These are phyloP conservation scores for Cladobotryum protrusum DNA, from an alignment of 2,329 filamentous ascomycete species.

Conservation along the genomic window DNA sequence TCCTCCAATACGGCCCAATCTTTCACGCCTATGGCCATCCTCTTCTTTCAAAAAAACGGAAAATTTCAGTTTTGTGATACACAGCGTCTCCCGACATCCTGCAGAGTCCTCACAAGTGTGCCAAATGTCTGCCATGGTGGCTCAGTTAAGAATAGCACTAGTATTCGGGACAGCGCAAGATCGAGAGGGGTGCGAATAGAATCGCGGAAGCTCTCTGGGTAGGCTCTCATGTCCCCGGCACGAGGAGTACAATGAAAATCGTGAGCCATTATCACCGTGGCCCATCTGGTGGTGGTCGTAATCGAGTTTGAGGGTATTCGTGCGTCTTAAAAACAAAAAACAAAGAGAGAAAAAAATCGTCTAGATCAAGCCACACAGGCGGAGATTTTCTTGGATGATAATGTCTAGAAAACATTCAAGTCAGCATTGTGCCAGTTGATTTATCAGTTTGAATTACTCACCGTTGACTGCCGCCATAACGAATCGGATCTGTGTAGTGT, in stretches of 20 bases:
- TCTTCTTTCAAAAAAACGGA: slow-evolving; percentile 14
- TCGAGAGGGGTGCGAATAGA: slow-evolving; percentile 5
- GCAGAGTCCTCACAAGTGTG: slow-evolving; percentile 25
- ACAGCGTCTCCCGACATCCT: slow-evolving; percentile 25
- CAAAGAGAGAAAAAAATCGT: slow-evolving; percentile 30
- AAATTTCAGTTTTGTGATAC: slow-evolving; percentile 25
- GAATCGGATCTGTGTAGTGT: slow-evolving; percentile 98
- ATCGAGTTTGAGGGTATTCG: slow-evolving; percentile 40
- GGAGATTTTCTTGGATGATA: slow-evolving; percentile 99
- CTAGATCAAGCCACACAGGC: slow-evolving; percentile 95
- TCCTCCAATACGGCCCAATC: slow-evolving; percentile 7
- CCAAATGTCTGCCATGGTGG: slow-evolving; percentile 10
- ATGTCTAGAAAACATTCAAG: slow-evolving; percentile 59
- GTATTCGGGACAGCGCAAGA: slow-evolving; percentile 9
- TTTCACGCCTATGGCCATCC: slow-evolving; percentile 15
- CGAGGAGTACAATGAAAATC: slow-evolving; percentile 30
- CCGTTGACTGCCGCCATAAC: slow-evolving; percentile 99
- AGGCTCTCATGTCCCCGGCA: slow-evolving; percentile 20
- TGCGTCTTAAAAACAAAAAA: slow-evolving; percentile 24
- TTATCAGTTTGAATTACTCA: slow-evolving; percentile 38
- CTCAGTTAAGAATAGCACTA: slow-evolving; percentile 4
- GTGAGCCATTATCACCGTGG: slow-evolving; percentile 33
- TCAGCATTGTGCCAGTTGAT: slow-evolving; percentile 33
- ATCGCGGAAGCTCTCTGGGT: slow-evolving; percentile 7
- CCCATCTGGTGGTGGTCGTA: slow-evolving; percentile 32